Conservation (phyloP, 148 eudicot genomes). For the Vaccinium macrocarpon region DNA sequence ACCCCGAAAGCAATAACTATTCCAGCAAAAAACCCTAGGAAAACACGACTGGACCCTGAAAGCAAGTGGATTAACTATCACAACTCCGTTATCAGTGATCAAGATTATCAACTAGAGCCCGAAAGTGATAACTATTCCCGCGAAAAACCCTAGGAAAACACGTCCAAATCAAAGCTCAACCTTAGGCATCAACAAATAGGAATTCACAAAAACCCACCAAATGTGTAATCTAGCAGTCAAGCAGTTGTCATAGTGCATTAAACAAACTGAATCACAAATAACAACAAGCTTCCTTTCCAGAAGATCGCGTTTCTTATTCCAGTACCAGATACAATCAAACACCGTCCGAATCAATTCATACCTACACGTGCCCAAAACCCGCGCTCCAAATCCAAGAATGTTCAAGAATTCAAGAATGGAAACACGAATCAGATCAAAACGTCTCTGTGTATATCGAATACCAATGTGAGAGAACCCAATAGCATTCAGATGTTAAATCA, state of each 20-base stretch:
- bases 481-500: not conserved
- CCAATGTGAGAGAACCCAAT: not conserved
- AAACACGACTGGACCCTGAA: not conserved
- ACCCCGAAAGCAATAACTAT: not conserved
- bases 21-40: not conserved
- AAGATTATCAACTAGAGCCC: not conserved
- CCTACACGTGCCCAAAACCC: not conserved
- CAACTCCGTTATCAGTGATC: not conserved
- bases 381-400: not conserved
- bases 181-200: not conserved
- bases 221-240: not conserved
- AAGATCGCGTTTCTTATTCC: not conserved
- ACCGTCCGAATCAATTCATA: not conserved
- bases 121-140: not conserved
- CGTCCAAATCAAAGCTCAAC: not conserved
- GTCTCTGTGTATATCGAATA: not conserved
- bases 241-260: constrained; percentile 13
- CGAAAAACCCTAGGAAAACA: not conserved
- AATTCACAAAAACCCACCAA: not conserved
- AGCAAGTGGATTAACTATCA: not conserved
- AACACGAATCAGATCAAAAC: not conserved
- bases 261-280: constrained; percentile 6
- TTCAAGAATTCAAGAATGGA: not conserved
- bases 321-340: not conserved
- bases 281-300: not conserved